Percentiles rank a stretch among this genome's conserved stretches.
Evolutionary conservation across 169 alveolate species (phyloP).

Genomic region (Cryptosporidium parvum): DNA sequence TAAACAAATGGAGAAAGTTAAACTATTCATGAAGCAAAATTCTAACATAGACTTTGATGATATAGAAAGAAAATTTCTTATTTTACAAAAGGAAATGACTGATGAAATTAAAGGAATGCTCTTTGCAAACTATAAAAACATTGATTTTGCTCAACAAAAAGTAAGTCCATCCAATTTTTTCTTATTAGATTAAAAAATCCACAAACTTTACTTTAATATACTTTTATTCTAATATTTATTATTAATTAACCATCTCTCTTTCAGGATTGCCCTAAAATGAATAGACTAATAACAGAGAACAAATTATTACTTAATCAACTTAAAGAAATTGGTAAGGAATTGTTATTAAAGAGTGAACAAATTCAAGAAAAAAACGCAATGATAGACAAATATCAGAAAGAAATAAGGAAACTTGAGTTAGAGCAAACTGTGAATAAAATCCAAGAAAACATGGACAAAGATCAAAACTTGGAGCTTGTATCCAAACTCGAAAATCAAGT

Average conservation of each 20-base stretch:
- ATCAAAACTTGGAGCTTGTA: constrained; percentile 37
- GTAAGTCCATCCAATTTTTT: not conserved
- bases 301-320: constrained; percentile 40
- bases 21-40: constrained; percentile 18
- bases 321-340: constrained; percentile 40
- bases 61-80: constrained; percentile 11
- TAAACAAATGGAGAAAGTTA: constrained; percentile 60
- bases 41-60: constrained; percentile 5
- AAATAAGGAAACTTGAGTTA: constrained; percentile 39
- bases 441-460: constrained; percentile 69
- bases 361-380: constrained; percentile 28
- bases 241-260: not conserved
- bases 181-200: no score
- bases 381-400: constrained; percentile 61
- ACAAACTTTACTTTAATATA: not conserved
- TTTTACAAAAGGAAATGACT: constrained; percentile 45
- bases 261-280: constrained; percentile 56
- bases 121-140: constrained; percentile 34
- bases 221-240: not conserved
- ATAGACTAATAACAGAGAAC: constrained; percentile 41
- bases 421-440: constrained; percentile 62
- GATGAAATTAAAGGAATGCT: constrained; percentile 61
- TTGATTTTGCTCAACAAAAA: constrained; percentile 3
- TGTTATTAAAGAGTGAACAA: constrained; percentile 39
- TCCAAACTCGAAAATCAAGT: constrained; percentile 53